Conservation (phyloP, 371 early-diverging fungal genomes). For the Mortierella sp. region DNA sequence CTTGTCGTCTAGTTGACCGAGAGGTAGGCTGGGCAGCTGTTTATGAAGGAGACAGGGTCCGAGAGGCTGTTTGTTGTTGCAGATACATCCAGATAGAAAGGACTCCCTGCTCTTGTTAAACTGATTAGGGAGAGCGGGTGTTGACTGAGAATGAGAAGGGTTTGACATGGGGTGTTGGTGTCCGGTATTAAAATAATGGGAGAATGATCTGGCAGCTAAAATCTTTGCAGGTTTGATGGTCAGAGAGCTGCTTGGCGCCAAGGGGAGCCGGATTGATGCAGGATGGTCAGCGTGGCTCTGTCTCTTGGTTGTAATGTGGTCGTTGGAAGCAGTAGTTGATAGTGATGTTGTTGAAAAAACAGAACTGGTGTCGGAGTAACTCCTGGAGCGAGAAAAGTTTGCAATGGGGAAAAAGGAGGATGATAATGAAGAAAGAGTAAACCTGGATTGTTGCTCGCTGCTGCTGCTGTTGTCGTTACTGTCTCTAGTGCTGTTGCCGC, state of each 20-base stretch:
- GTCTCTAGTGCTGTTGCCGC: too few relatives aligned
- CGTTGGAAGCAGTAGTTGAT: not conserved
- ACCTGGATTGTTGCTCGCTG: not conserved
- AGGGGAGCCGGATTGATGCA: not conserved
- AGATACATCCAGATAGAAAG: not conserved
- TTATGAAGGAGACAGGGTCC: slow-evolving; percentile 1
- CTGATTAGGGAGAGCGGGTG: not conserved
- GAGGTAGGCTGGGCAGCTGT: not conserved
- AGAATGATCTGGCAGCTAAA: not conserved
- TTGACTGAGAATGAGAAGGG: not conserved
- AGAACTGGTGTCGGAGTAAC: not conserved
- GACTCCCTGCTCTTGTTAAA: not conserved
- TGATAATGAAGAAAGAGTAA: not conserved
- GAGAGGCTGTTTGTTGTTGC: not conserved
- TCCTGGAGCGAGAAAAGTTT: not conserved
- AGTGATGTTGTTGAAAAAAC: not conserved
- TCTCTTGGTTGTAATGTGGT: not conserved
- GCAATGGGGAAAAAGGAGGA: not conserved
- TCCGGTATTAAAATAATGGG: not conserved
- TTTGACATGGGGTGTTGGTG: not conserved
- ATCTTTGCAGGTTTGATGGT: not conserved
- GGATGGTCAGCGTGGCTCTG: not conserved
- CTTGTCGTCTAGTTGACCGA: not conserved
- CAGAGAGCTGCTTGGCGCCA: too few relatives aligned
- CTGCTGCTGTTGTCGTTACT: not conserved